phyloP scores from a whole-genome alignment of 495 filamentous ascomycete genomes.

The Podospora pseudopauciseta region DNA sequence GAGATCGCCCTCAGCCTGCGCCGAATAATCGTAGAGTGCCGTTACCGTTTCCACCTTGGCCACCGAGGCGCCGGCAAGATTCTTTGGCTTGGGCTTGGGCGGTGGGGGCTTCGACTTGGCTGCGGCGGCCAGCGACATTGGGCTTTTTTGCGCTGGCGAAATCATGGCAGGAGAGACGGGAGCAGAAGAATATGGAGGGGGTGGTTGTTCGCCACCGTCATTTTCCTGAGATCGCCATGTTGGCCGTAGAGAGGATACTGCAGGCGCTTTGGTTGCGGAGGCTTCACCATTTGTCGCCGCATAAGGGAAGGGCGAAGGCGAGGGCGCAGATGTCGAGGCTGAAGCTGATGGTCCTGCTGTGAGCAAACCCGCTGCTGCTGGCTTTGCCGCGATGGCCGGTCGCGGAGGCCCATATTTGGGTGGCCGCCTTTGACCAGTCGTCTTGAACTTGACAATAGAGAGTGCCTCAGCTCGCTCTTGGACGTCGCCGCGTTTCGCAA shows the following conservation, averaged over 20 bases:
- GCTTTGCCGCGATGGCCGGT: slow-evolving; percentile 42
- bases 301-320: slow-evolving; percentile 6
- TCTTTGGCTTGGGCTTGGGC: slow-evolving; percentile 80
- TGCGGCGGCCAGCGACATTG: slow-evolving; percentile 61
- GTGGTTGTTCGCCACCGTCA: slow-evolving; percentile 33
- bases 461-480: slow-evolving; percentile 79
- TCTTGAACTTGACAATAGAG: slow-evolving; percentile 82
- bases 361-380: slow-evolving; percentile 39
- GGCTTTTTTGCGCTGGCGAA: slow-evolving; percentile 13
- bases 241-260: slow-evolving; percentile 11
- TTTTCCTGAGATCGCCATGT: slow-evolving; percentile 21
- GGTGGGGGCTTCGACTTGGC: slow-evolving; percentile 77
- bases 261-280: slow-evolving; percentile 8
- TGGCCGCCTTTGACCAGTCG: slow-evolving; percentile 59
- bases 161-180: slow-evolving; percentile 5
- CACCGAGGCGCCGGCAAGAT: slow-evolving; percentile 55
- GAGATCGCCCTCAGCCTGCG: slow-evolving; percentile 90
- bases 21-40: slow-evolving; percentile 92
- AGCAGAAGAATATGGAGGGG: slow-evolving; percentile 56
- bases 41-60: slow-evolving; percentile 68
- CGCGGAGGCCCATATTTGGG: slow-evolving; percentile 49
- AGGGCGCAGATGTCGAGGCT: slow-evolving; percentile 17
- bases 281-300: background rate
- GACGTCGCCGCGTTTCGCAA: slow-evolving; percentile 80
- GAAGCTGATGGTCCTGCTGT: slow-evolving; percentile 37